Evolutionary conservation across 2,329 filamentous ascomycete species (phyloP), one percentile per base, ranked within the genome.

Genomic region (Intubia oerlemansii): DNA sequence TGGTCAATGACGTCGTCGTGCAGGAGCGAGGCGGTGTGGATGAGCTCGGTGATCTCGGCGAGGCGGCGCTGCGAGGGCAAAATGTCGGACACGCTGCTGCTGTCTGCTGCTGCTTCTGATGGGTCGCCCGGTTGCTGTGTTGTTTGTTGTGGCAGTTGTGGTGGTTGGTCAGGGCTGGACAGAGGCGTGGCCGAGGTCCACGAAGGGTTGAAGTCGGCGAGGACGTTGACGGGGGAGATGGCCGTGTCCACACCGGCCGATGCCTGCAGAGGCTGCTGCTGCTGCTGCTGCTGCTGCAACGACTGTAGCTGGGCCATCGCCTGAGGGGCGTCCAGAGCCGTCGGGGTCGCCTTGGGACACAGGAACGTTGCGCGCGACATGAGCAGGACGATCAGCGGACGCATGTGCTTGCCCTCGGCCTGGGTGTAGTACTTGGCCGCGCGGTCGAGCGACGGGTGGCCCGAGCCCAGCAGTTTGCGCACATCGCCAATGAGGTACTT

Each of bases 1-100:
- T 85, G 78, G 47, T 98, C 88, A 45, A 98, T 92, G 17, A 98
- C 88, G 53, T 98, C 88, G 61, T 98, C 88, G 52, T 98, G 88
- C 10, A 98, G 69, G 12, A 98, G 66, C 2, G 85, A 95, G 1
- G 88, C 84, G 1, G 88, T 95, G 51, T 98, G 88, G 39, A 98
- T 95, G 31, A 98, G 63, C 52, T 98, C 88, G 3, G 85, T 88
- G 44, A 98, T 95, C 52, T 98, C 88, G 29, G 88, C 88, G 21
- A 98, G 61, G 16, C 88, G 73, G 38, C 85, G 66, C 47, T 98
- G 88, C 12, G 81, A 77, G n/a, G 88, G 85, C 13, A 95, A 68
- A 39, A 98, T 88, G 39, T 79, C 68, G 2, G 25, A n/a, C 7
- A 24, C 16, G 19, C n/a, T 8, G 19, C 8, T n/a, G 8, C 8